Base-by-base conservation (phyloP, 1,139 yeast genomes). In the Zygotorulaspora mrakii region DNA sequence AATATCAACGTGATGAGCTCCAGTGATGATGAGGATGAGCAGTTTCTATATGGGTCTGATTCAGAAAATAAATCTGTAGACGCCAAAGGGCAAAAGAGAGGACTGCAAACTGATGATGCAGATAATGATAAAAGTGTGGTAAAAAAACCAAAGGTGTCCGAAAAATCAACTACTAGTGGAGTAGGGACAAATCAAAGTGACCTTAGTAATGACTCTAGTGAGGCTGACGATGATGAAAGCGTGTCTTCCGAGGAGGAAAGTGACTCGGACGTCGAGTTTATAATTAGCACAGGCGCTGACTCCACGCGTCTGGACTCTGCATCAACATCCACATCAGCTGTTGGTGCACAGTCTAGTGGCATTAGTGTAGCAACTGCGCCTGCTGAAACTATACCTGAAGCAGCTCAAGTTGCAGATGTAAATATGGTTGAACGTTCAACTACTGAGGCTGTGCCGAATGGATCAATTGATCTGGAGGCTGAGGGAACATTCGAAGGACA, bases 401-500 rank as follows among this genome's bases (percentile, higher is more conserved):
- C 50, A 4, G 43, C 50, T 23, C 52, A 53, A 4, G 69, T 68
- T n/a, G 53, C 62, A 18, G 62, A 64, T 26, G 66, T 65, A 27
- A 59, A 64, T 31, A 67, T 59, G 45, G 53, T 62, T 48, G 39
- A 41, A 17, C 33, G 54, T 23, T 66, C 70, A 12, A 62, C 61
- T 18, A 56, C 61, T 13, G 52, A 61, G 22, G 49, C 65, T 6
- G 46, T 64, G 9, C 46, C 49, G 16, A 46, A 43, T 10, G 43
- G 41, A 6, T 30, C 49, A 3, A 70, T 91, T 14, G 95, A 89
- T 55, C 71, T 91, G 9, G 79, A 87, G 52, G 78, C 79, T 16
- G 83, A 85, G 12, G 96, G 94, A 0, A 79, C 78, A 46, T 77
- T 74, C 49, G 84, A 89, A 41, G 97, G 95, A 3, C 75, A 78